A percentile compares a stretch with the other conserved stretches of the same genome.
Evolutionary conservation across 176 grass and related monocot species (phyloP).

Genomic region (Juncus inflexus): DNA sequence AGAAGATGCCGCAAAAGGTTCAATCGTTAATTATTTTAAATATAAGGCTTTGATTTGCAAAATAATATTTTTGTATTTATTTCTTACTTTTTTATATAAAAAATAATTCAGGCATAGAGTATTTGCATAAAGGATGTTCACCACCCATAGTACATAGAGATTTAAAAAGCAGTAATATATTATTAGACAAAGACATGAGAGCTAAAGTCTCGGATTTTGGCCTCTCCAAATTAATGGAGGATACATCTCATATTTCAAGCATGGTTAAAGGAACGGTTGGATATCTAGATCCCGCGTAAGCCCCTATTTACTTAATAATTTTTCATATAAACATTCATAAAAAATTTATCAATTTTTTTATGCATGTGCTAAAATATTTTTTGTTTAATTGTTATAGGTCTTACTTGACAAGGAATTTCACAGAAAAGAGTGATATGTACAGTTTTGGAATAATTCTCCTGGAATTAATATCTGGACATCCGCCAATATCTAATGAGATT

Average conservation of each 20-base stretch:
- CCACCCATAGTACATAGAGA: conserved; percentile 94
- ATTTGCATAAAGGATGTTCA: conserved; percentile 90
- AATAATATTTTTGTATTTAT: background rate
- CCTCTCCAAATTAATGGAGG: conserved; percentile 68
- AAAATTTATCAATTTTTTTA: too few species aligned
- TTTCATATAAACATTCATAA: background rate
- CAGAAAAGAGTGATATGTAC: conserved; percentile 92
- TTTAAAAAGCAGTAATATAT: conserved; percentile 95
- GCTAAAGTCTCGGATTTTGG: conserved; percentile 98
- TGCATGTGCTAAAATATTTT: too few species aligned
- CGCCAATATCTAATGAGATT: conserved; percentile 79
- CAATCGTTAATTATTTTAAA: background rate
- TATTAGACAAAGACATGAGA: conserved; percentile 79
- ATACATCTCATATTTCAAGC: conserved; percentile 77
- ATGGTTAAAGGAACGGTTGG: conserved; percentile 88
- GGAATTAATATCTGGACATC: conserved; percentile 85
- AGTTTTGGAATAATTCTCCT: conserved; percentile 96
- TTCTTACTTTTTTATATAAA: too few species aligned
- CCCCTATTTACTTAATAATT: background rate
- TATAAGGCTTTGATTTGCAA: background rate
- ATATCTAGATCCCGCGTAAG: conserved; percentile 96
- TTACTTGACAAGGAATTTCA: conserved; percentile 82
- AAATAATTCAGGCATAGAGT: conserved; percentile 70
- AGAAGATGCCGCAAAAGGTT: conserved; percentile 97
- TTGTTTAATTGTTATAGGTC: conserved; percentile 38